Conservation (phyloP, 2,329 filamentous ascomycete genomes). For the Achaetomium macrosporum region DNA sequence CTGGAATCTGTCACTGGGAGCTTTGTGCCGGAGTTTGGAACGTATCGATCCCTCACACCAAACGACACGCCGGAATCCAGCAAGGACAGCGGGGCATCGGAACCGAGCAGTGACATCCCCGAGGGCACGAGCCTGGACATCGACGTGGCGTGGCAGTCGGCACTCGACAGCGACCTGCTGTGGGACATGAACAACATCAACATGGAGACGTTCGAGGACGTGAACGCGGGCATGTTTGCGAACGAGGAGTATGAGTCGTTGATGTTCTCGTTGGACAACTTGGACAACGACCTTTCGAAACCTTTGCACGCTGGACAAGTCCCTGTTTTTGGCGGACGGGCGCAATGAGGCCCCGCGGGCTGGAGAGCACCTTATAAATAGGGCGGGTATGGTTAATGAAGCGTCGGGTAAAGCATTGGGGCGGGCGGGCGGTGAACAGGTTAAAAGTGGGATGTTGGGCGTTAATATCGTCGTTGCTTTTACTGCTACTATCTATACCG, state of each 20-base stretch:
- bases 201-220: conserved; percentile 26
- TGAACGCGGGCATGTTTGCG: conserved; percentile 24
- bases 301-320: too few relatives aligned
- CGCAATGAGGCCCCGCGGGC: too few relatives aligned
- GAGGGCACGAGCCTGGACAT: conserved; percentile 51
- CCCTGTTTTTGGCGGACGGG: too few relatives aligned
- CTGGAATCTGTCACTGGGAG: conserved; percentile 40
- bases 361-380: too few relatives aligned
- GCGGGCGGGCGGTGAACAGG: too few relatives aligned
- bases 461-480: too few relatives aligned
- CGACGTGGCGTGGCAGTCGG: conserved; percentile 42
- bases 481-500: too few relatives aligned
- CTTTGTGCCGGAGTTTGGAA: conserved; percentile 46
- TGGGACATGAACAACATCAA: conserved; percentile 38
- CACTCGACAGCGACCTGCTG: conserved; percentile 42
- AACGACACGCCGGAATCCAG: conserved; percentile 61
- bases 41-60: conserved; percentile 52
- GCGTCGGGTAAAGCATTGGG: too few relatives aligned
- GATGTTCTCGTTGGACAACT: conserved; percentile 43
- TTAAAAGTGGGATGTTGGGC: too few relatives aligned
- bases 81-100: conserved; percentile 54
- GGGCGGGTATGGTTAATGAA: too few relatives aligned
- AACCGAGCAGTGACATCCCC: conserved; percentile 57
- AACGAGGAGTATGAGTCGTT: conserved; percentile 20
- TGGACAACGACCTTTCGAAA: conserved; percentile 45